phyloP scores from a whole-genome alignment of 225 moss, liverwort and hornwort species.

The Marchantia polymorpha region DNA sequence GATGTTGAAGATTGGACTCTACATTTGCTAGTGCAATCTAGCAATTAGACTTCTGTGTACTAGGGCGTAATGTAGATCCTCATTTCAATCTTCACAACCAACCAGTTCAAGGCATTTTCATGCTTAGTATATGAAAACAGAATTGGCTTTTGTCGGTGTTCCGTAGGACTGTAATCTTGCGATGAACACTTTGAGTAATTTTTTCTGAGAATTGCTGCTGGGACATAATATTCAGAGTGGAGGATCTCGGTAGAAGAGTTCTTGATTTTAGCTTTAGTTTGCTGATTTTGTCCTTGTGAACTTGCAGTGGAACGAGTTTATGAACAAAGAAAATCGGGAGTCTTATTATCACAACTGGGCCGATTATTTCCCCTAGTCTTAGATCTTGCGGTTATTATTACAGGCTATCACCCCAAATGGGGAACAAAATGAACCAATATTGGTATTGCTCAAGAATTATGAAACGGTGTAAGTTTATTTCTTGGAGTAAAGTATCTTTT shows the following conservation, averaged over 20 bases:
- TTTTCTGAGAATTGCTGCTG: too few relatives aligned
- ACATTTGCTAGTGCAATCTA: too few relatives aligned
- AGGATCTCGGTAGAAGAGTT: neutral
- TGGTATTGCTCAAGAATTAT: neutral
- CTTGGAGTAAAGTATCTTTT: neutral
- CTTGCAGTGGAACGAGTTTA: constrained; percentile 86
- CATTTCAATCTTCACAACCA: too few relatives aligned
- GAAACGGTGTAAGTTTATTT: neutral
- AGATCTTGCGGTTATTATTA: neutral
- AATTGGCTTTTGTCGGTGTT: too few relatives aligned
- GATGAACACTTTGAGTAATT: too few relatives aligned
- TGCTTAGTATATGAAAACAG: too few relatives aligned
- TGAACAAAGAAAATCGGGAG: constrained; percentile 82
- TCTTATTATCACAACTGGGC: constrained; percentile 96
- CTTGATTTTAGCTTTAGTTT: neutral
- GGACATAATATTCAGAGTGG: neutral
- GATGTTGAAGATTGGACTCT: neutral
- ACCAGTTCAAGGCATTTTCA: too few relatives aligned
- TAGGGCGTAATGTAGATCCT: too few relatives aligned
- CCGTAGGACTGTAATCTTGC: too few relatives aligned
- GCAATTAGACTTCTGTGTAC: too few relatives aligned
- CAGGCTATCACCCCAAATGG: constrained; percentile 1
- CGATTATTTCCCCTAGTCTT: constrained; percentile 81
- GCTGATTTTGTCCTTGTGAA: neutral
- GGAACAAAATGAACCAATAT: constrained; percentile 1